Conservation (phyloP, 2,329 filamentous ascomycete species). For the Pseudogymnoascus destructans region DNA sequence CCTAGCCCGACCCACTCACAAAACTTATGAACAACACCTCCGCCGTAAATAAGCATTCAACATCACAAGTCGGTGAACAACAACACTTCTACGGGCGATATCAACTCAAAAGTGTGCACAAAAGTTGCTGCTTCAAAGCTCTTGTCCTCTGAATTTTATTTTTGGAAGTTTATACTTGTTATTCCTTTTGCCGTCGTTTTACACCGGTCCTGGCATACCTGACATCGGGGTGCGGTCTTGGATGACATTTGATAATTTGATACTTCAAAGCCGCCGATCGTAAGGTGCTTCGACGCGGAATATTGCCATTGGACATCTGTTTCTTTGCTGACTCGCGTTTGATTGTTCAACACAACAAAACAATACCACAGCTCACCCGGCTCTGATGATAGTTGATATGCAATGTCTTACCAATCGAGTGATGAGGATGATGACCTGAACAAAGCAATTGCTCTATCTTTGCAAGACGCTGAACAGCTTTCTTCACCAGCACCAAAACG, state of each 20-base stretch:
- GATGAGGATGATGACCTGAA: slow-evolving; percentile 46
- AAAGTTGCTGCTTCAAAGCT: not conserved
- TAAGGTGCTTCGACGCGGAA: not conserved
- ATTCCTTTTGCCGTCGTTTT: not conserved
- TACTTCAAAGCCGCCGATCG: not conserved
- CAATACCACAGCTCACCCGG: not conserved
- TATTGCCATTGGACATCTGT: not conserved
- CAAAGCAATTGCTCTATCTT: slow-evolving; percentile 46
- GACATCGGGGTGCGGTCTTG: not conserved
- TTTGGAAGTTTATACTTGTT: not conserved
- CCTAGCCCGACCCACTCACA: too few species aligned
- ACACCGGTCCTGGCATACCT: not conserved
- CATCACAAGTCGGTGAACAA: not conserved
- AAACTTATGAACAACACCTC: too few species aligned
- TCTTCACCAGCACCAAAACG: not conserved
- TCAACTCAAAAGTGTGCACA: not conserved
- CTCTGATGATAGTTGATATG: not conserved
- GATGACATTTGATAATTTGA: not conserved
- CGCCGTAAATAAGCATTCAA: not conserved
- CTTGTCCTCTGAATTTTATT: not conserved
- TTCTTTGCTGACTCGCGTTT: not conserved
- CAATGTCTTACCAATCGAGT: slow-evolving; percentile 22
- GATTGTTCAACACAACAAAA: not conserved
- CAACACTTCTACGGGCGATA: not conserved
- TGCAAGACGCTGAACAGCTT: slow-evolving; percentile 25